Percentiles rank a stretch among this genome's conserved stretches.
phyloP scores from a whole-genome alignment of 495 filamentous ascomycete genomes.

The Aspergillus haitiensis region DNA sequence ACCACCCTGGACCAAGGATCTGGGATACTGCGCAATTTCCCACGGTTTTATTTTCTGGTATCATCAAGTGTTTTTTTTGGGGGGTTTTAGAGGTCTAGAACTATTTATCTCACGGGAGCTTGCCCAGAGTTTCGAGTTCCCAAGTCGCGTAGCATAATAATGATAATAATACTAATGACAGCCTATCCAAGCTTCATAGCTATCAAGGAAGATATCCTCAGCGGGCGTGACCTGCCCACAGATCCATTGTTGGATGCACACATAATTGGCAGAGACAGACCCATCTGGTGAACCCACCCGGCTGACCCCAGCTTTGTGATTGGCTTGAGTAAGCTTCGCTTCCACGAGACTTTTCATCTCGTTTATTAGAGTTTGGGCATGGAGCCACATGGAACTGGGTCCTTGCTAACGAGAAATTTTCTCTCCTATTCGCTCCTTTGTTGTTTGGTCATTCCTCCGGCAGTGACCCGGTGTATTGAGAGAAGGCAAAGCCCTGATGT shows the following conservation, averaged over 20 bases:
- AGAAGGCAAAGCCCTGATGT: too few relatives aligned
- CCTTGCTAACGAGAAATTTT: slow-evolving; percentile 9
- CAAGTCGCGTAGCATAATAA: too few relatives aligned
- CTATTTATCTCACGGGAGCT: not conserved
- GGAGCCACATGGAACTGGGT: slow-evolving; percentile 25
- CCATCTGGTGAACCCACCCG: slow-evolving; percentile 3
- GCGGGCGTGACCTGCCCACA: not conserved
- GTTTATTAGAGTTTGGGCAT: slow-evolving; percentile 27
- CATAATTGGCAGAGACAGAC: not conserved
- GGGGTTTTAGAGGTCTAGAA: not conserved
- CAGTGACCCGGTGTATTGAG: too few relatives aligned
- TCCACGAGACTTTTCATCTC: slow-evolving; percentile 24
- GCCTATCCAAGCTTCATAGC: too few relatives aligned
- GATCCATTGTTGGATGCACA: not conserved
- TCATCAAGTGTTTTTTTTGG: not conserved
- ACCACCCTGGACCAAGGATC: slow-evolving; percentile 17
- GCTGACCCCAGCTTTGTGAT: slow-evolving; percentile 2
- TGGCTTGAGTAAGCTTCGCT: slow-evolving; percentile 17
- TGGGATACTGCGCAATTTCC: slow-evolving; percentile 17
- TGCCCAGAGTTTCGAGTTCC: not conserved
- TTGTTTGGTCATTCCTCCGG: not conserved
- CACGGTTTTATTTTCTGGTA: slow-evolving; percentile 6
- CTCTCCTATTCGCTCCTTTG: slow-evolving; percentile 3
- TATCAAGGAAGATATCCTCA: not conserved
- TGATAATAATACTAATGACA: too few relatives aligned